A percentile compares a stretch with the other conserved stretches of the same genome.
Conservation (phyloP, 2,329 filamentous ascomycete genomes). For the Apiospora sp. region DNA sequence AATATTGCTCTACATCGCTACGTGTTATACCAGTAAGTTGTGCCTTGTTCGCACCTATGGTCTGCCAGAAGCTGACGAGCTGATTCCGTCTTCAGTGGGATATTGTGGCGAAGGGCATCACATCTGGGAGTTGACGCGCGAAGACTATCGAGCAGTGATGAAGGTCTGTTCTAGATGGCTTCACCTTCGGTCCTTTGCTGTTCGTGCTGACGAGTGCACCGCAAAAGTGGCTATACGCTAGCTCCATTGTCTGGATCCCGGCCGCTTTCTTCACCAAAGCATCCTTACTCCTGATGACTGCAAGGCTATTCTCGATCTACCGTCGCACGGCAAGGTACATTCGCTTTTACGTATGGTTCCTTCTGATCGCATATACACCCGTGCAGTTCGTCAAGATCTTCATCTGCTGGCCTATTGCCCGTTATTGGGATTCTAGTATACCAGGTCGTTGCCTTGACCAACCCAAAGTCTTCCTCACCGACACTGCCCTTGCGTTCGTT, state of each 20-base stretch:
- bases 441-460: conserved; percentile 41
- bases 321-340: conserved; percentile 37
- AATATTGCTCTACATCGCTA: conserved; percentile 21
- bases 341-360: conserved; percentile 38
- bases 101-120: conserved; percentile 36
- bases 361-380: conserved; percentile 35
- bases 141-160: conserved; percentile 5
- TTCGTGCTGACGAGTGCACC: conserved; percentile 30
- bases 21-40: conserved; percentile 26
- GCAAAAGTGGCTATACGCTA: conserved; percentile 39
- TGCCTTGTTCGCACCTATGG: not conserved
- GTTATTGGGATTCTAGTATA: conserved; percentile 5
- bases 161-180: not conserved
- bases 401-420: conserved; percentile 13
- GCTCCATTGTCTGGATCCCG: conserved; percentile 41
- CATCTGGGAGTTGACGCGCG: conserved; percentile 35
- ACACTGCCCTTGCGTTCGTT: conserved; percentile 42
- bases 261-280: conserved; percentile 42
- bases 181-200: no score
- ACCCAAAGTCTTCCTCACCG: conserved; percentile 43
- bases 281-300: conserved; percentile 44
- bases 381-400: not conserved
- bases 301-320: conserved; percentile 41
- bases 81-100: conserved; percentile 28
- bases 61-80: not conserved